Base-by-base conservation (phyloP, 208 protist genomes). In the Acanthamoeba royreba region DNA sequence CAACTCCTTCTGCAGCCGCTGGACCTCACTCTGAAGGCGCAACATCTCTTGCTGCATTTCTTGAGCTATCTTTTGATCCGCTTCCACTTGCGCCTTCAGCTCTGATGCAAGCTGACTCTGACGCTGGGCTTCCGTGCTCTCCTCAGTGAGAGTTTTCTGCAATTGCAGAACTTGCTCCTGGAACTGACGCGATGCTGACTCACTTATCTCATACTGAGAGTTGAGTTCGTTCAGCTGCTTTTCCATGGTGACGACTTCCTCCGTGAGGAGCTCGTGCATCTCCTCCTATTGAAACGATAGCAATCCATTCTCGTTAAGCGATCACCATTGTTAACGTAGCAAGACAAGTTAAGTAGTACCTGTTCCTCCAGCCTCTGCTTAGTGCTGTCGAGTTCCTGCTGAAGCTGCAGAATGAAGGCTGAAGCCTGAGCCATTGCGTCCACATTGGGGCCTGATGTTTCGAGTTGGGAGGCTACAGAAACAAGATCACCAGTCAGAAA, bases 231-330 rank as follows among this genome's bases (percentile, higher is more conserved):
- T 33, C 15, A 93, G 33, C 28, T 83, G 43, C 55, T 61, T 38
- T 40, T 40, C 63, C 88, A 93, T 93, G 2, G 2, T 58, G 25
- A 93, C 28, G 40, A 35, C 52, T 11, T 93, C 88, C 43, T 93
- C 88, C 33, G 88, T 93, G 13, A 93, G 28, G 22, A 93, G 69
- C 31, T 93, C 88, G 31, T 93, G 43, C 88, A 83, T 47, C 33
- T 93, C 88, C 33, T 3, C 33, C 53, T 90, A 35, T 43, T 43
- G 4, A n/a, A 33, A 11, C 25, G 42, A n/a, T n/a, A n/a, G n/a
- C n/a, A n/a, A n/a, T n/a, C n/a, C n/a, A n/a, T n/a, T n/a, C n/a
- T n/a, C n/a, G 35, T 17, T 28, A 11, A 1, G 35, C n/a, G 17
- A 55, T 4, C 35, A 4, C 22, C 0, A 31, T 5, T 43, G 33